Evolutionary conservation across 371 early-diverging fungal genomes (phyloP).

Genomic region (Caulochytrium protostelioides): DNA sequence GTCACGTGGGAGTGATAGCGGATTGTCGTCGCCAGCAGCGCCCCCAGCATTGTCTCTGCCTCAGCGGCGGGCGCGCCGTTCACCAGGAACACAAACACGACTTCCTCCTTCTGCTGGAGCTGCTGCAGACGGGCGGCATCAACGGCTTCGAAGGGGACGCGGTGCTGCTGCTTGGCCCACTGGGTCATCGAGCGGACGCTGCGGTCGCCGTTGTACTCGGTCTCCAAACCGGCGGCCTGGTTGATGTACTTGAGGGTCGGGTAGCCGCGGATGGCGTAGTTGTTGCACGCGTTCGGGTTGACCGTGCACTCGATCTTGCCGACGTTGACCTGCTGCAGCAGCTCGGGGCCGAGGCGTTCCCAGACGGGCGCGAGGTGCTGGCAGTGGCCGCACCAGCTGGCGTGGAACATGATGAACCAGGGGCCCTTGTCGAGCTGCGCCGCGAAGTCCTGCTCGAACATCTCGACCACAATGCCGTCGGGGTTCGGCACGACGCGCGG

Average conservation of each 20-base stretch:
- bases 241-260: constrained; percentile 65
- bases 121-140: no score
- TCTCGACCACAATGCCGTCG: constrained; percentile 16
- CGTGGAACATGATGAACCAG: constrained; percentile 41
- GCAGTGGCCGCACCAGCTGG: constrained; percentile 78
- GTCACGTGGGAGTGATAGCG: no score
- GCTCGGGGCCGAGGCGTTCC: constrained; percentile 35
- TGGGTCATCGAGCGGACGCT: no score
- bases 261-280: constrained; percentile 44
- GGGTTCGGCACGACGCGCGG: no score
- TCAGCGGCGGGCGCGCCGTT: no score
- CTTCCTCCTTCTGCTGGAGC: no score
- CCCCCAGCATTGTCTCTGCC: no score
- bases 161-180: no score
- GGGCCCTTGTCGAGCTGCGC: constrained; percentile 14
- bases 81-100: no score
- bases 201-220: constrained; percentile 31
- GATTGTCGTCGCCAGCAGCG: no score
- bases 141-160: no score
- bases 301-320: constrained; percentile 62
- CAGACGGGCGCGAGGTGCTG: constrained; percentile 54
- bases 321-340: constrained; percentile 49
- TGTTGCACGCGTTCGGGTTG: constrained; percentile 28
- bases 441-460: constrained; percentile 19
- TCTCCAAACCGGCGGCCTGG: constrained; percentile 19